These are phyloP conservation scores for Mortierella sp. DNA, from an alignment of 371 early-diverging fungal genomes.

Conservation along the genomic window DNA sequence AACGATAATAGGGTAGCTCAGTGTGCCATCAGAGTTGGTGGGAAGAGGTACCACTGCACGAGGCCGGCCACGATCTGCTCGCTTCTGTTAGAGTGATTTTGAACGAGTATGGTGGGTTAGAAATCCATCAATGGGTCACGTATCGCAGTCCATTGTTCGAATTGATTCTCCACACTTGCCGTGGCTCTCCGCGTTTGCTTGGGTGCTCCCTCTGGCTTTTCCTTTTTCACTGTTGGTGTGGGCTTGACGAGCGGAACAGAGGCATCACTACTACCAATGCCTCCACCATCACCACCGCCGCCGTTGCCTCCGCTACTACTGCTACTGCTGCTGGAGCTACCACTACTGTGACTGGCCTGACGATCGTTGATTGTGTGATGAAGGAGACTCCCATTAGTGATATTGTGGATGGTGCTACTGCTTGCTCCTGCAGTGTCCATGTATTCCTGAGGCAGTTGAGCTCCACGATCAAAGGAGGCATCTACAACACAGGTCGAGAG, in stretches of 20 bases:
- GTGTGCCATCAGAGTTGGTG: conserved; percentile 53
- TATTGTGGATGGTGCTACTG: background rate
- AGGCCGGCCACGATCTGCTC: conserved; percentile 56
- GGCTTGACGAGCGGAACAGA: background rate
- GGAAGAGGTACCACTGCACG: conserved; percentile 51
- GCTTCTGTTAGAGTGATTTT: conserved; percentile 33
- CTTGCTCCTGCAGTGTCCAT: conserved; percentile 7
- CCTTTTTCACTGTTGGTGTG: conserved; percentile 13
- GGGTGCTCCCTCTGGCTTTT: conserved; percentile 39
- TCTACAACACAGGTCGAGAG: conserved; percentile 4
- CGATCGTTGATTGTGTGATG: too few relatives aligned
- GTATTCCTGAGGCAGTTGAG: conserved; percentile 1
- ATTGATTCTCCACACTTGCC: conserved; percentile 20
- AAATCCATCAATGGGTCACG: background rate
- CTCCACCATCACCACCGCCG: background rate
- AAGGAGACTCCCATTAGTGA: conserved; percentile 3
- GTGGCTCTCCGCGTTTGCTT: conserved; percentile 50
- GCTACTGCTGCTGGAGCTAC: too few relatives aligned
- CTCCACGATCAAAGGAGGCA: conserved; percentile 11
- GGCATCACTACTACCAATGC: background rate
- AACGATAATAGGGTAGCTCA: conserved; percentile 62
- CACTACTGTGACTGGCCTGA: too few relatives aligned
- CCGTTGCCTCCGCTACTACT: background rate
- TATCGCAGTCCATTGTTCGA: too few relatives aligned
- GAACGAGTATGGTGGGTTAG: background rate